These are phyloP conservation scores for Fusarium hainanense DNA, from an alignment of 2,329 filamentous ascomycete species.

Conservation along the genomic window DNA sequence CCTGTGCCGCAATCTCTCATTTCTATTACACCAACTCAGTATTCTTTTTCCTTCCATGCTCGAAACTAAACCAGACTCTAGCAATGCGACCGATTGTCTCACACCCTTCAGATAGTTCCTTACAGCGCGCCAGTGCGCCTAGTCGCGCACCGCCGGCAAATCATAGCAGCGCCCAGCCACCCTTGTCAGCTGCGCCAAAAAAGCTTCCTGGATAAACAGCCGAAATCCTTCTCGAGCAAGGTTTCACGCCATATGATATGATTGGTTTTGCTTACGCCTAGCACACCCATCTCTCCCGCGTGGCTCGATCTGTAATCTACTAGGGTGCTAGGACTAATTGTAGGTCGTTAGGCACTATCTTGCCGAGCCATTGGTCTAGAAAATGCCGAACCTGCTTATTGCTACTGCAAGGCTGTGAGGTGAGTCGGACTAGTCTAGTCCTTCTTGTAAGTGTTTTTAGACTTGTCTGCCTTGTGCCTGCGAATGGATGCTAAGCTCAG, in stretches of 20 bases:
- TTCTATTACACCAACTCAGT: background rate
- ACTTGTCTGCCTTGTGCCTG: slow-evolving; percentile 39
- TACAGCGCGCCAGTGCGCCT: slow-evolving; percentile 44
- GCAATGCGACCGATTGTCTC: slow-evolving; percentile 26
- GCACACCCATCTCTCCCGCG: slow-evolving; percentile 18
- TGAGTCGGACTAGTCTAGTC: slow-evolving; percentile 4
- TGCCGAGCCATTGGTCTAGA: slow-evolving; percentile 15
- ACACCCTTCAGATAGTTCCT: slow-evolving; percentile 23
- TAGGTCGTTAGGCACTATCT: slow-evolving; percentile 27
- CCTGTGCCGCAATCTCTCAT: background rate
- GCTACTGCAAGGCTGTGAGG: slow-evolving; percentile 39
- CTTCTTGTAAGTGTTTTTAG: slow-evolving; percentile 11
- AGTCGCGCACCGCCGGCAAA: slow-evolving; percentile 43
- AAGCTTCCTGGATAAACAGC: slow-evolving; percentile 18
- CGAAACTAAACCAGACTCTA: slow-evolving; percentile 8
- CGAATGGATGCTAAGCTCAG: slow-evolving; percentile 1
- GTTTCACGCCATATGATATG: slow-evolving; percentile 7
- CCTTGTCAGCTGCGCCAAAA: slow-evolving; percentile 30
- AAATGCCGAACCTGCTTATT: slow-evolving; percentile 23
- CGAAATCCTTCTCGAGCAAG: slow-evolving; percentile 13
- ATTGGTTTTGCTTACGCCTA: slow-evolving; percentile 25
- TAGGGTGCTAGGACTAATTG: slow-evolving; percentile 34
- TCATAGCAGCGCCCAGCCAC: slow-evolving; percentile 31
- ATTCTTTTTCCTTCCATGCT: background rate
- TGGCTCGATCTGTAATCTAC: slow-evolving; percentile 30